phyloP scores from a whole-genome alignment of 2,329 filamentous ascomycete species.

The Trichophyton verrucosum region DNA sequence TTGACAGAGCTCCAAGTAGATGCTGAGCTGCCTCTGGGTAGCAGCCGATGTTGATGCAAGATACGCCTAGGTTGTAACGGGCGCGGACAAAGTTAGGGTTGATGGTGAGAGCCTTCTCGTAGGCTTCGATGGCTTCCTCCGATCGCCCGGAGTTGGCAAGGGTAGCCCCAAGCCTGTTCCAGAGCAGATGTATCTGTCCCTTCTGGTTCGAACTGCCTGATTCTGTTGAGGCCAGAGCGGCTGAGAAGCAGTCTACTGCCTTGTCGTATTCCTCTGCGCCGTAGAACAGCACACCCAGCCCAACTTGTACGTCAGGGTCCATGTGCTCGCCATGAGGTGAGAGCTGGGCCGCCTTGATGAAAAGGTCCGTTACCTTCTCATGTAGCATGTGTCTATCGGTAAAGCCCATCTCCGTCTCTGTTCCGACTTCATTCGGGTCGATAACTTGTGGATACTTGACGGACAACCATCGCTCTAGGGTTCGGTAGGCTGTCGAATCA shows the following conservation, averaged over 20 bases:
- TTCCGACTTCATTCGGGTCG: slow-evolving; percentile 55
- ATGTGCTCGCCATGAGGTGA: slow-evolving; percentile 88
- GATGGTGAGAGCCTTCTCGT: slow-evolving; percentile 79
- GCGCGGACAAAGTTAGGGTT: slow-evolving; percentile 95
- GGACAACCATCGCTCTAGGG: slow-evolving; percentile 92
- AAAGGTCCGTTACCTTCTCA: slow-evolving; percentile 77
- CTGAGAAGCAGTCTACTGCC: slow-evolving; percentile 94
- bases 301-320: slow-evolving; percentile 97
- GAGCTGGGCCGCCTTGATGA: slow-evolving; percentile 83
- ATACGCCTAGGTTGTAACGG: slow-evolving; percentile 90
- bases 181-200: slow-evolving; percentile 81
- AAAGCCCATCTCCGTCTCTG: slow-evolving; percentile 73
- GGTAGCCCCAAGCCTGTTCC: slow-evolving; percentile 93
- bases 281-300: slow-evolving; percentile 92
- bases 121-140: slow-evolving; percentile 93
- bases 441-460: slow-evolving; percentile 82
- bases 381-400: slow-evolving; percentile 84
- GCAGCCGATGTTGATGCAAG: slow-evolving; percentile 94
- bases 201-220: slow-evolving; percentile 70
- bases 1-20: slow-evolving; percentile 76
- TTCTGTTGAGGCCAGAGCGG: slow-evolving; percentile 76
- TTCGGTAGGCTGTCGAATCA: slow-evolving; percentile 91
- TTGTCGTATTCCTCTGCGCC: slow-evolving; percentile 97
- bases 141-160: slow-evolving; percentile 86
- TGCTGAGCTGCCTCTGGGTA: slow-evolving; percentile 88